Conservation (phyloP, 2,329 filamentous ascomycete genomes). For the Aaosphaeria pasadenensis region DNA sequence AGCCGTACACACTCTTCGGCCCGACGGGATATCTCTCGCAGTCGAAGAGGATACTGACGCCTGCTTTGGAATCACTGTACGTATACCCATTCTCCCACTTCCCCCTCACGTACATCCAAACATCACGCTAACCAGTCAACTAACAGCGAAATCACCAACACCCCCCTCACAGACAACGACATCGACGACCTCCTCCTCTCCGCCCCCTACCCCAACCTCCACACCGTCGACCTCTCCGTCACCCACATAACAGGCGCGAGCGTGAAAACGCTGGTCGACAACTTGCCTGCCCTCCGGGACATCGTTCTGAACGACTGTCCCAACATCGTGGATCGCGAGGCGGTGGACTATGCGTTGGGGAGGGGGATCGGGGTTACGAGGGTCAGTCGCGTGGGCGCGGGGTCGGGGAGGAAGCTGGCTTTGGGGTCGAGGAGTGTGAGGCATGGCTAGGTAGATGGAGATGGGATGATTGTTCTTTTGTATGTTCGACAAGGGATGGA, state of each 20-base stretch:
- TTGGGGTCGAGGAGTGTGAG: no score
- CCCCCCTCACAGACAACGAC: neutral
- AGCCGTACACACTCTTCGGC: no score
- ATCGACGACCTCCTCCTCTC: neutral
- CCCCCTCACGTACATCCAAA: no score
- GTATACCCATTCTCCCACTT: no score
- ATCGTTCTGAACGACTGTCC: constrained; percentile 22
- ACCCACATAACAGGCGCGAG: constrained; percentile 41
- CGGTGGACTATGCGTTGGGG: constrained; percentile 38
- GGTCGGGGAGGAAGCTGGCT: no score
- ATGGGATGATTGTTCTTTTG: no score
- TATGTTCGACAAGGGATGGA: no score
- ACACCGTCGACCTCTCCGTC: constrained; percentile 31
- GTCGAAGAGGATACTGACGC: no score
- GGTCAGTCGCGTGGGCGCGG: no score
- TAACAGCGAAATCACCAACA: neutral
- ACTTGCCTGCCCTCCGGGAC: constrained; percentile 15
- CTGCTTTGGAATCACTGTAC: no score
- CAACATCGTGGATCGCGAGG: constrained; percentile 35
- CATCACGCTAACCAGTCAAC: neutral
- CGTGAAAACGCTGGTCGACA: constrained; percentile 37
- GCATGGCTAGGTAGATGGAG: no score
- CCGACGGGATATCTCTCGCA: no score
- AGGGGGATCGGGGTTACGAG: constrained; percentile 25
- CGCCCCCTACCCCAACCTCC: neutral